Percentiles rank a stretch among this genome's conserved stretches.
phyloP scores from a whole-genome alignment of 2,329 filamentous ascomycete genomes.

The Penicillium sp. region DNA sequence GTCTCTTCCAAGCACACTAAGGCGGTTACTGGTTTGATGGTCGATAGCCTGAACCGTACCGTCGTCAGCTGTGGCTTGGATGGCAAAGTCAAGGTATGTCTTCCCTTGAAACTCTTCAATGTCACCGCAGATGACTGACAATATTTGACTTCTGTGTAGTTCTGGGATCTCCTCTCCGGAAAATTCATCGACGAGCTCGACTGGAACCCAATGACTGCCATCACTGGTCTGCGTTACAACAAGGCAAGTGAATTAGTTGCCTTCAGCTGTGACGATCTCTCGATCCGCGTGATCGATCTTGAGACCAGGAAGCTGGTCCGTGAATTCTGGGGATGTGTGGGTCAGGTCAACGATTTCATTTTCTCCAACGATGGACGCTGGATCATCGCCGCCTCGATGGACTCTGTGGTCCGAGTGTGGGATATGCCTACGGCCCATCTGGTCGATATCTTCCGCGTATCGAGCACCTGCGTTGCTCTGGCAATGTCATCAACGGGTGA shows the following conservation, averaged over 20 bases:
- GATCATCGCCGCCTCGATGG: constrained; percentile 85
- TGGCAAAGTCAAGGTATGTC: constrained; percentile 74
- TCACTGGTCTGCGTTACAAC: constrained; percentile 79
- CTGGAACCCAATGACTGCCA: constrained; percentile 75
- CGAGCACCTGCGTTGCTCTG: constrained; percentile 76
- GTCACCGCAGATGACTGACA: neutral
- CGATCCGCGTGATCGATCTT: constrained; percentile 84
- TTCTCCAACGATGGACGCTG: constrained; percentile 94
- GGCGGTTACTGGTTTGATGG: constrained; percentile 79
- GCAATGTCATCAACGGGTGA: constrained; percentile 90
- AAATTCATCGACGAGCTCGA: constrained; percentile 77
- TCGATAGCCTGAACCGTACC: constrained; percentile 85
- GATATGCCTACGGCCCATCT: constrained; percentile 94
- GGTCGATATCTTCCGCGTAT: constrained; percentile 84
- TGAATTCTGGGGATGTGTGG: constrained; percentile 83
- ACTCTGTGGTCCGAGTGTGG: constrained; percentile 82
- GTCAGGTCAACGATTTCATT: constrained; percentile 74
- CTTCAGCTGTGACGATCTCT: constrained; percentile 84
- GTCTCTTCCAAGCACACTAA: constrained; percentile 74
- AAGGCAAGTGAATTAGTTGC: constrained; percentile 81
- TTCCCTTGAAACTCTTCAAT: neutral
- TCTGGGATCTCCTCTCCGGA: constrained; percentile 93
- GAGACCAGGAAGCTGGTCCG: constrained; percentile 88
- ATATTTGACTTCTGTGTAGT: constrained; percentile 46
- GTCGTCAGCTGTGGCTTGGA: constrained; percentile 87